A percentile compares a stretch with the other conserved stretches of the same genome.
Conservation (phyloP, 306 rosid species). For the Malus sylvestris region DNA sequence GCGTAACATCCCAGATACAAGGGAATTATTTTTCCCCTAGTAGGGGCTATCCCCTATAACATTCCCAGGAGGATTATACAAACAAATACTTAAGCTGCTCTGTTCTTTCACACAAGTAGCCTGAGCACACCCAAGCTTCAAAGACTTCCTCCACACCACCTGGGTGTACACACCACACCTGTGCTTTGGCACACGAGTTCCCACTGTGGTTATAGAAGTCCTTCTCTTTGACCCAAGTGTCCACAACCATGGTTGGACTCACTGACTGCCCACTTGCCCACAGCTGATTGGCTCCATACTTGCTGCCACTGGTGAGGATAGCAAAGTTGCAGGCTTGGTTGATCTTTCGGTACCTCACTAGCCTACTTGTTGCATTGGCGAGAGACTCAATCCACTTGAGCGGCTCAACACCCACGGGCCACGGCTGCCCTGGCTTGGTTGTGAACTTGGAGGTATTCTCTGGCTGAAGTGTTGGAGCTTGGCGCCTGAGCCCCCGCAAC, state of each 20-base stretch:
- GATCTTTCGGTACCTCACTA: constrained; percentile 57
- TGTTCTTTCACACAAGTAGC: constrained; percentile 48
- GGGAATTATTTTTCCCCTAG: neutral
- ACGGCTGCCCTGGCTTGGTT: constrained; percentile 73
- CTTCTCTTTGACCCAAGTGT: constrained; percentile 71
- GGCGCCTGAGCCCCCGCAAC: neutral
- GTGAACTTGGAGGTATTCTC: constrained; percentile 57
- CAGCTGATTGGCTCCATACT: constrained; percentile 77
- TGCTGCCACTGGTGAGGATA: constrained; percentile 35
- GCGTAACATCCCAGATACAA: neutral
- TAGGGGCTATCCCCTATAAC: constrained; percentile 64
- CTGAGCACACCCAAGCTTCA: constrained; percentile 55
- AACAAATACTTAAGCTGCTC: constrained; percentile 54
- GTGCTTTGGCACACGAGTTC: constrained; percentile 48
- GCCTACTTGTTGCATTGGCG: constrained; percentile 41
- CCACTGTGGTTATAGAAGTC: constrained; percentile 41
- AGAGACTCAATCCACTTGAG: constrained; percentile 63
- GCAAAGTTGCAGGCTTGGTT: constrained; percentile 60
- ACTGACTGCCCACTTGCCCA: constrained; percentile 34
- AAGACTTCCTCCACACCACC: constrained; percentile 73
- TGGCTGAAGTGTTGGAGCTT: constrained; percentile 20
- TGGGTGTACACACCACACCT: constrained; percentile 76
- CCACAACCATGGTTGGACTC: constrained; percentile 56
- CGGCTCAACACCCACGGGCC: constrained; percentile 62
- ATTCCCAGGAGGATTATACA: constrained; percentile 75